These are phyloP conservation scores for Colletotrichum sp. DNA, from an alignment of 2,329 filamentous ascomycete genomes.

Conservation along the genomic window DNA sequence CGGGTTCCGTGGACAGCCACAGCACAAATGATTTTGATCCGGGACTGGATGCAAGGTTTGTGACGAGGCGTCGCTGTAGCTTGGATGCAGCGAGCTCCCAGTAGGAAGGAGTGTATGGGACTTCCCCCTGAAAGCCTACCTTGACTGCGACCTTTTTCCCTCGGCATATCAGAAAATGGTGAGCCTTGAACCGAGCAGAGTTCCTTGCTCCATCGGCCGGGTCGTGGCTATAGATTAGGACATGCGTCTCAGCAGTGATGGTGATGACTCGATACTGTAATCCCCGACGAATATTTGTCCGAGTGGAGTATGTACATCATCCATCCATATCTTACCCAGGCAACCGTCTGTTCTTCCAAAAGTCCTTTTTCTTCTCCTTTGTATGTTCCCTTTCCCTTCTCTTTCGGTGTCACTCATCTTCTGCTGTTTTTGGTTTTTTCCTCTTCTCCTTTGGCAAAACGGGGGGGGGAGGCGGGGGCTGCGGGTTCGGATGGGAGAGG, in stretches of 20 bases:
- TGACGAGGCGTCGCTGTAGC: neutral
- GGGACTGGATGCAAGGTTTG: neutral
- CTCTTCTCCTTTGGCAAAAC: neutral
- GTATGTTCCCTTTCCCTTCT: neutral
- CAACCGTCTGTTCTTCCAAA: neutral
- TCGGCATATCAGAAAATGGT: neutral
- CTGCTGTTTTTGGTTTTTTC: neutral
- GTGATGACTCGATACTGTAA: neutral
- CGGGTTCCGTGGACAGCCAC: neutral
- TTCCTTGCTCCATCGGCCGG: neutral
- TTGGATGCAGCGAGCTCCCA: neutral
- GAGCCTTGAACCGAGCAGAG: neutral
- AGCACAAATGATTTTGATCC: neutral
- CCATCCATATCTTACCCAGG: neutral
- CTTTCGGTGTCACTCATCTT: neutral
- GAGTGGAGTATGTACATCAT: neutral
- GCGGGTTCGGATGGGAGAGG: neutral
- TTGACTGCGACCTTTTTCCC: neutral
- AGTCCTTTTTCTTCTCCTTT: neutral
- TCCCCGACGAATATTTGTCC: neutral
- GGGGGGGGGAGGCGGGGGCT: too few relatives aligned
- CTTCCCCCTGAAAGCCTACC: neutral
- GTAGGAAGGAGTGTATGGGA: neutral
- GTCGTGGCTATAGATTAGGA: neutral
- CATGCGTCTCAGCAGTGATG: neutral